These are phyloP conservation scores for Xylariaceae sp. DNA, from an alignment of 2,329 filamentous ascomycete genomes.

Conservation along the genomic window DNA sequence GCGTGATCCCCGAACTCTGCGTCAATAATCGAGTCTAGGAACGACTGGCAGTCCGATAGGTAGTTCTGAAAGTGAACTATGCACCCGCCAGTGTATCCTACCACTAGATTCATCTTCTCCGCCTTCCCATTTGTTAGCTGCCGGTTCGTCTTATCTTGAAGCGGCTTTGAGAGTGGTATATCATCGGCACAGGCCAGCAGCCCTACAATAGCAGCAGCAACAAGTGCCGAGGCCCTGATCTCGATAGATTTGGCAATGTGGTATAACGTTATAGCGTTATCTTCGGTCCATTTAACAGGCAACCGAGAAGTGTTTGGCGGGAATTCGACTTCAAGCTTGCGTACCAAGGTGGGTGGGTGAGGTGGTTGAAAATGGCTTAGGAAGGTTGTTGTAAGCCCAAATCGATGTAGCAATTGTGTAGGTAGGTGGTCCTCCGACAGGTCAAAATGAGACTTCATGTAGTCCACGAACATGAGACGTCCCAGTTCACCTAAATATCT, in stretches of 20 bases:
- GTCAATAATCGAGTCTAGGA: constrained; percentile 64
- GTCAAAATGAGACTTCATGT: constrained; percentile 56
- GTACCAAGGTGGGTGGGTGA: constrained; percentile 50
- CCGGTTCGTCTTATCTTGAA: constrained; percentile 16
- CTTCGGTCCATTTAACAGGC: constrained; percentile 67
- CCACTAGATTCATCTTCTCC: constrained; percentile 64
- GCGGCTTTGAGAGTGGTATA: constrained; percentile 50
- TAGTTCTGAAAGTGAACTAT: constrained; percentile 83
- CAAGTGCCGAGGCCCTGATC: constrained; percentile 73
- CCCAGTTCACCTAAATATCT: constrained; percentile 80
- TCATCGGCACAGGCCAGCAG: constrained; percentile 74
- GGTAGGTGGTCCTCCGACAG: constrained; percentile 59
- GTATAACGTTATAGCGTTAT: constrained; percentile 65
- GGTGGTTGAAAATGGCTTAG: constrained; percentile 72
- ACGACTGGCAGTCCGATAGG: constrained; percentile 70
- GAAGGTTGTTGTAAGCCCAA: constrained; percentile 74
- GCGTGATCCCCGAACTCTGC: constrained; percentile 46
- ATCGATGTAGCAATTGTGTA: constrained; percentile 59
- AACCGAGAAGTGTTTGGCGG: constrained; percentile 54
- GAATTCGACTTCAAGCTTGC: constrained; percentile 59
- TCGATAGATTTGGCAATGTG: constrained; percentile 75
- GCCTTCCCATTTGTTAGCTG: constrained; percentile 13
- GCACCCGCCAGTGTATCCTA: constrained; percentile 81
- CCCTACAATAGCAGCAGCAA: constrained; percentile 75
- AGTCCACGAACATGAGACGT: constrained; percentile 72